These are phyloP conservation scores for Rubroshorea leprosula DNA, from an alignment of 345 rosid genomes.

Conservation along the genomic window DNA sequence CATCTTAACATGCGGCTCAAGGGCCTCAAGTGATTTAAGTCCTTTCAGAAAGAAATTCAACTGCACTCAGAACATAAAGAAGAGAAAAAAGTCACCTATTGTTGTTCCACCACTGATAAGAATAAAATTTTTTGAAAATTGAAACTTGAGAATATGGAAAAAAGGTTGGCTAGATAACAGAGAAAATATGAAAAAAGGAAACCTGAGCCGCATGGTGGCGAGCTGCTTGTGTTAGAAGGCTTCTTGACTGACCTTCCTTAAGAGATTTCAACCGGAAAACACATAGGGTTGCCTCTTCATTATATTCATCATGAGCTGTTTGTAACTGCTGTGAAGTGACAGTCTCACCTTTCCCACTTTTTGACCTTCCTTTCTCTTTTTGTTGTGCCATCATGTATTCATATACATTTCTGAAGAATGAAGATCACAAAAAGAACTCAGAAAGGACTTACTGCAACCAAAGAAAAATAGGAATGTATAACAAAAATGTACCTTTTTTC, in stretches of 20 bases:
- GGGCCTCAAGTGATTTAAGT: conserved; percentile 74
- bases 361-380: conserved; percentile 76
- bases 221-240: conserved; percentile 89
- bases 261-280: conserved; percentile 86
- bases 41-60: conserved; percentile 78
- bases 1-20: conserved; percentile 58
- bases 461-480: conserved; percentile 9
- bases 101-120: conserved; percentile 9
- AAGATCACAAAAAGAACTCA: conserved; percentile 17
- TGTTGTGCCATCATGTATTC: conserved; percentile 73
- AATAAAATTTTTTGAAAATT: conserved; percentile 4
- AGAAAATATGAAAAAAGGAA: conserved; percentile 8
- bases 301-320: conserved; percentile 68
- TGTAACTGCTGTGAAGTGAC: conserved; percentile 48
- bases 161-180: too few relatives aligned
- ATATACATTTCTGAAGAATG: conserved; percentile 52
- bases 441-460: conserved; percentile 17
- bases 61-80: conserved; percentile 38
- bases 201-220: conserved; percentile 99
- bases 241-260: conserved; percentile 85
- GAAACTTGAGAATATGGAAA: too few relatives aligned
- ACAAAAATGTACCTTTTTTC: conserved; percentile 69
- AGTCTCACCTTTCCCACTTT: conserved; percentile 64
- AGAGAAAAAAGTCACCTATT: conserved; percentile 8
- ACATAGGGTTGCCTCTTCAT: conserved; percentile 80